A percentile compares a stretch with the other conserved stretches of the same genome.
Evolutionary conservation across 208 protist species (phyloP).

Genomic region (Crithidia mellificae): DNA sequence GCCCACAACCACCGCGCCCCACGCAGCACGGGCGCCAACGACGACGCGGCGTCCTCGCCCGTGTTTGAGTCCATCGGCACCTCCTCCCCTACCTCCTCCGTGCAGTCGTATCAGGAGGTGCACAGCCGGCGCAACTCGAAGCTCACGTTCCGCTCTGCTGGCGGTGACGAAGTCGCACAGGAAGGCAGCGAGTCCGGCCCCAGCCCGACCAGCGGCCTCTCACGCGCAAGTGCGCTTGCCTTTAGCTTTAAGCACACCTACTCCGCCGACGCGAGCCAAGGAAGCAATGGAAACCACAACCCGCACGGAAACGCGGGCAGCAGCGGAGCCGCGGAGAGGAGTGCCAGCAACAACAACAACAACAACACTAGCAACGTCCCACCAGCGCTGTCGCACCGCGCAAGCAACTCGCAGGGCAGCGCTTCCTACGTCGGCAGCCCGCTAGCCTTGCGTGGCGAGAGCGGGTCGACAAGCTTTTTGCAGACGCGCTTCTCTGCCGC

Average conservation of each 20-base stretch:
- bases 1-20: slow-evolving; percentile 7
- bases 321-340: not conserved
- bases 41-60: slow-evolving; percentile 1
- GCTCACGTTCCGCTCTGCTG: not conserved
- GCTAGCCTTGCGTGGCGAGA: slow-evolving; percentile 5
- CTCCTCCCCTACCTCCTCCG: slow-evolving; percentile 9
- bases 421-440: slow-evolving; percentile 12
- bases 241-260: slow-evolving; percentile 15
- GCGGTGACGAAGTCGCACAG: not conserved
- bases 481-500: not conserved
- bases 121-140: slow-evolving; percentile 5
- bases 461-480: not conserved
- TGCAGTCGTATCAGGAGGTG: not conserved
- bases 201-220: slow-evolving; percentile 9
- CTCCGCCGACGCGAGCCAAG: not conserved
- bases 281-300: not conserved
- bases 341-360: not conserved
- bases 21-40: slow-evolving; percentile 10
- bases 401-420: slow-evolving; percentile 14
- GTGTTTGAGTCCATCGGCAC: slow-evolving; percentile 13
- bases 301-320: not conserved
- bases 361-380: no score
- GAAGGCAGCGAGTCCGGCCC: not conserved
- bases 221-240: slow-evolving; percentile 1
- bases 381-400: not conserved